Percentiles rank a stretch among this genome's conserved stretches.
Evolutionary conservation across 2,329 filamentous ascomycete genomes (phyloP).

Genomic region (Aspergillus oerlinghausenensis): DNA sequence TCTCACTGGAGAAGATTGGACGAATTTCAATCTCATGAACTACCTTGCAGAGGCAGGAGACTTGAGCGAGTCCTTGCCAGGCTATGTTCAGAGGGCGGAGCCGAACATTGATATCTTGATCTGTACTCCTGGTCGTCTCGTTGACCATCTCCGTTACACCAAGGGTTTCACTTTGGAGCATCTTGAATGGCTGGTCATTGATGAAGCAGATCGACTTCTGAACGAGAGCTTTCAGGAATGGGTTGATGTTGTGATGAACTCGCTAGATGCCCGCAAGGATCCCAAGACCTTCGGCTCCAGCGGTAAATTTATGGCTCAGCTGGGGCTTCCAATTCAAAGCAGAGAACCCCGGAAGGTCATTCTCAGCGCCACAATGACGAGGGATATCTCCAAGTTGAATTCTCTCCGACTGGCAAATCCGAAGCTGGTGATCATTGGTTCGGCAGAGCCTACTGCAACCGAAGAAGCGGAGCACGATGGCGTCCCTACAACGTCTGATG

Average conservation of each 20-base stretch:
- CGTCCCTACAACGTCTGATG: constrained; percentile 19
- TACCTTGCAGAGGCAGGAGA: constrained; percentile 41
- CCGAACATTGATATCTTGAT: constrained; percentile 84
- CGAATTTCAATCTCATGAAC: constrained; percentile 43
- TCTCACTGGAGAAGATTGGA: constrained; percentile 43
- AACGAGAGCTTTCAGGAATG: constrained; percentile 92
- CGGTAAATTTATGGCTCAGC: constrained; percentile 28
- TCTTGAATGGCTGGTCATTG: constrained; percentile 83
- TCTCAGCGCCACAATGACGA: constrained; percentile 87
- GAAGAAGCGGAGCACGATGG: constrained; percentile 18
- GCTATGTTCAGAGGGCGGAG: constrained; percentile 60
- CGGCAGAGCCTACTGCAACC: constrained; percentile 28
- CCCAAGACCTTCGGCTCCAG: constrained; percentile 44
- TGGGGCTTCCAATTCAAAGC: constrained; percentile 36
- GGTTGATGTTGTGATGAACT: constrained; percentile 65
- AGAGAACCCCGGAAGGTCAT: constrained; percentile 69
- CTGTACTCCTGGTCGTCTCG: constrained; percentile 84
- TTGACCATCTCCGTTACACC: constrained; percentile 84
- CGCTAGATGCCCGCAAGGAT: constrained; percentile 52
- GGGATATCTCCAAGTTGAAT: constrained; percentile 74
- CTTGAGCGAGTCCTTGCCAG: constrained; percentile 44
- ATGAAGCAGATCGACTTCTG: constrained; percentile 88
- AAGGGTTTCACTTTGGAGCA: constrained; percentile 73
- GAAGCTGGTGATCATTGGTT: constrained; percentile 70
- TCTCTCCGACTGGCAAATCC: constrained; percentile 69